These are phyloP conservation scores for Solanum etuberosum DNA, from an alignment of 257 asterid genomes.

Conservation along the genomic window DNA sequence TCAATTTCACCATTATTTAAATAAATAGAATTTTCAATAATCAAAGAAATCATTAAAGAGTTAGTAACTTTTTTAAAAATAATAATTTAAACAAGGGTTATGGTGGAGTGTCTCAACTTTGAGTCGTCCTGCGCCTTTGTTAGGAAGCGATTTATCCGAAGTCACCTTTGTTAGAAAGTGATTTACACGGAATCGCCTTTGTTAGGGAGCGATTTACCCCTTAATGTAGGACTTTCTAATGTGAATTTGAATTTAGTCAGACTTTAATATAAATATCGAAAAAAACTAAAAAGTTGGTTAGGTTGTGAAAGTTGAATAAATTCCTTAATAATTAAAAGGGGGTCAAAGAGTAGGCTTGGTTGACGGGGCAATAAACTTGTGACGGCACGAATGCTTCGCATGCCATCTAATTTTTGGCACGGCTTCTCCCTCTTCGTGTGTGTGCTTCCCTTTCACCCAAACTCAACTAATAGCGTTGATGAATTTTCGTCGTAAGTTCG, in stretches of 20 bases:
- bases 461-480: no score
- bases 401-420: constrained; percentile 6
- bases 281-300: not conserved
- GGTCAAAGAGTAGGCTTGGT: not conserved
- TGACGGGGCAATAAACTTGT: not conserved
- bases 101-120: not conserved
- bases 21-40: no score
- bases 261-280: no score
- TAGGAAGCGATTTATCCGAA: no score
- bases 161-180: fast-evolving
- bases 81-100: no score
- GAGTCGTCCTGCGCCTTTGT: no score
- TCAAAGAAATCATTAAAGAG: not conserved
- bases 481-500: no score
- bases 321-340: not conserved
- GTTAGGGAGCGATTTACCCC: no score
- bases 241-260: fast-evolving
- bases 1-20: no score
- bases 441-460: not conserved
- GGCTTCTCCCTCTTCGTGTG: not conserved
- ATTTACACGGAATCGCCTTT: no score
- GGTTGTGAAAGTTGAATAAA: not conserved
- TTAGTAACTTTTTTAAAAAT: no score
- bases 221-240: fast-evolving
- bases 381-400: constrained; percentile 7